Conservation (phyloP, 345 rosid species). For the Eucalyptus melliodora region DNA sequence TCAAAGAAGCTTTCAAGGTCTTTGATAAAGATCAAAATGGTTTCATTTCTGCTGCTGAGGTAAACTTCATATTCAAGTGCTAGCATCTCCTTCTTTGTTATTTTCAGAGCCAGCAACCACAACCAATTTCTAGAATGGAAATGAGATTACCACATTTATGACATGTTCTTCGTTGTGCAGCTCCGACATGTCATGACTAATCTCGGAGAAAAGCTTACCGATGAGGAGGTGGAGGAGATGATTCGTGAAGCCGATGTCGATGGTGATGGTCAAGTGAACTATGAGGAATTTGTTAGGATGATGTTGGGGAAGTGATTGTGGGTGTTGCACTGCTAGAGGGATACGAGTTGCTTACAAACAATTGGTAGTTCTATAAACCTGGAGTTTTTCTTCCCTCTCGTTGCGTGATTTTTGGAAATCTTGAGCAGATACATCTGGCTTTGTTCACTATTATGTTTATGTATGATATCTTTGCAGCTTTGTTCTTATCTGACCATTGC, state of each 20-base stretch:
- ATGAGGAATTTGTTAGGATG: conserved; percentile 25
- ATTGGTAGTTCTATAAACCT: neutral
- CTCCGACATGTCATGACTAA: conserved; percentile 39
- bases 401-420: neutral
- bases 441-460: neutral
- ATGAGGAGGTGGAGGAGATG: conserved; percentile 44
- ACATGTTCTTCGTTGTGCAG: neutral
- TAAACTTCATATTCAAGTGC: neutral
- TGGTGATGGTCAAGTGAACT: conserved; percentile 43
- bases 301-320: conserved; percentile 23
- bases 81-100: neutral
- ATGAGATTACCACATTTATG: neutral
- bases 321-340: neutral
- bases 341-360: neutral
- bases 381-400: neutral
- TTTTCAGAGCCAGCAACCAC: neutral
- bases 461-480: neutral
- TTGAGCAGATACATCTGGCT: neutral
- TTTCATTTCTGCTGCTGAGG: conserved; percentile 39
- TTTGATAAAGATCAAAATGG: conserved; percentile 45
- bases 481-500: neutral
- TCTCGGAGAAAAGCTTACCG: conserved; percentile 37
- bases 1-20: conserved; percentile 27
- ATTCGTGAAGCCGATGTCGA: conserved; percentile 32
- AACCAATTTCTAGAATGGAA: neutral